Evolutionary conservation across 345 rosid species (phyloP).

Genomic region (Gossypium herbaceum): DNA sequence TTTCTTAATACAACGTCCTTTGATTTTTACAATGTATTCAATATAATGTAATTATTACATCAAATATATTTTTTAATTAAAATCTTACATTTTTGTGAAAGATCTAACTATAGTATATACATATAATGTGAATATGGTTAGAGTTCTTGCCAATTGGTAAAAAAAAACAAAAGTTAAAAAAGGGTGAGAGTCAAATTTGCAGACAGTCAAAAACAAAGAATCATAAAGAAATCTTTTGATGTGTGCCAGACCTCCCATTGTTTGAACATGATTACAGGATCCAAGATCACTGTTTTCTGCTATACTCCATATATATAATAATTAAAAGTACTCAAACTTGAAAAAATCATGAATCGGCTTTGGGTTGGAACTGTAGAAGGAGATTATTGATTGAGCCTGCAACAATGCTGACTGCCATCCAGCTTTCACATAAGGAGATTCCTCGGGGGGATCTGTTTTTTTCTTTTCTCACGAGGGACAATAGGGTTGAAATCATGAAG

Average conservation of each 20-base stretch:
- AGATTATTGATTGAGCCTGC: conserved; percentile 9
- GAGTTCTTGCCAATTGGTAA: conserved; percentile 2
- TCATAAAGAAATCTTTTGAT: conserved; percentile 11
- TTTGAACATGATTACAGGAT: conserved; percentile 20
- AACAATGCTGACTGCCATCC: neutral
- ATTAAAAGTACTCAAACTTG: neutral
- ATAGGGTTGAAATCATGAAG: conserved; percentile 25
- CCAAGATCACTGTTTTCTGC: conserved; percentile 28
- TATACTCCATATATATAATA: neutral
- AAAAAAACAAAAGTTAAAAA: neutral
- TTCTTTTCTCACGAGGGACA: neutral
- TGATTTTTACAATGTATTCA: too few relatives aligned
- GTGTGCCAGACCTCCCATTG: neutral
- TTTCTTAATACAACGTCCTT: too few relatives aligned
- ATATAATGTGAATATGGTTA: neutral
- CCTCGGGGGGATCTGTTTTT: conserved; percentile 11
- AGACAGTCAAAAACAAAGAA: conserved; percentile 25
- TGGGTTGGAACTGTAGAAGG: neutral
- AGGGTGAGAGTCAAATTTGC: conserved; percentile 13
- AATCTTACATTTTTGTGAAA: neutral
- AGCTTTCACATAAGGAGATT: conserved; percentile 11
- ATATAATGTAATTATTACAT: too few relatives aligned
- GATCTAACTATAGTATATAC: neutral
- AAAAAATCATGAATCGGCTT: neutral
- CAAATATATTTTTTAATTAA: neutral